Evolutionary conservation across 176 grass and related monocot species (phyloP).

Genomic region (Chrysopogon serrulatus): DNA sequence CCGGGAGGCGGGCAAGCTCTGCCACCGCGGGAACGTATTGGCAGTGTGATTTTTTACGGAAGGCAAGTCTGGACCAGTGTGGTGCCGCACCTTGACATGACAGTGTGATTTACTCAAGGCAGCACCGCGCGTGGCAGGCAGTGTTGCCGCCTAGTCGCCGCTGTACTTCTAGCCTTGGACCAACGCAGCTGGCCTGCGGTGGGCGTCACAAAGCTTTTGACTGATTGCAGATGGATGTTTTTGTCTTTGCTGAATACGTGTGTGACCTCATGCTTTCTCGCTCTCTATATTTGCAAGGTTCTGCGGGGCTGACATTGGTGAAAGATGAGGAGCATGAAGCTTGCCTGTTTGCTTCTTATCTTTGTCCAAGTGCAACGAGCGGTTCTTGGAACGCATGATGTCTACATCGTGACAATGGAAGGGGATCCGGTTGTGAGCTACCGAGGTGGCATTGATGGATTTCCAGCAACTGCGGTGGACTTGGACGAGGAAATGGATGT

Average conservation of each 20-base stretch:
- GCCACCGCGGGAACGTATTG: not conserved
- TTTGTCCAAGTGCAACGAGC: constrained; percentile 38
- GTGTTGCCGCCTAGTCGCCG: not conserved
- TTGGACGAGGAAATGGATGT: constrained; percentile 76
- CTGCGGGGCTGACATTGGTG: not conserved
- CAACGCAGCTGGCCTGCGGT: not conserved
- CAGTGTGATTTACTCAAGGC: not conserved
- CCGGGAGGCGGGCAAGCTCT: constrained; percentile 19
- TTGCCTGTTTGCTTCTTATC: constrained; percentile 46
- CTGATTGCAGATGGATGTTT: not conserved
- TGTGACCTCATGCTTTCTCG: not conserved
- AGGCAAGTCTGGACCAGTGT: constrained; percentile 14
- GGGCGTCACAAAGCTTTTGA: not conserved
- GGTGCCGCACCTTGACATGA: not conserved
- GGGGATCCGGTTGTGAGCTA: constrained; percentile 91
- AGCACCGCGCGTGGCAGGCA: not conserved
- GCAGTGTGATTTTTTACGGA: too few relatives aligned
- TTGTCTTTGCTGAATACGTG: not conserved
- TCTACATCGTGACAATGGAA: constrained; percentile 88
- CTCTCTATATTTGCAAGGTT: constrained; percentile 8
- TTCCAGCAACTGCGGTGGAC: constrained; percentile 59
- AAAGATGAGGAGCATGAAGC: constrained; percentile 50
- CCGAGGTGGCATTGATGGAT: constrained; percentile 65
- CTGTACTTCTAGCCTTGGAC: not conserved
- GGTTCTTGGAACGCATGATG: constrained; percentile 63